Evolutionary conservation across 169 alveolate genomes (phyloP).

Genomic region (Perkinsus olseni): DNA sequence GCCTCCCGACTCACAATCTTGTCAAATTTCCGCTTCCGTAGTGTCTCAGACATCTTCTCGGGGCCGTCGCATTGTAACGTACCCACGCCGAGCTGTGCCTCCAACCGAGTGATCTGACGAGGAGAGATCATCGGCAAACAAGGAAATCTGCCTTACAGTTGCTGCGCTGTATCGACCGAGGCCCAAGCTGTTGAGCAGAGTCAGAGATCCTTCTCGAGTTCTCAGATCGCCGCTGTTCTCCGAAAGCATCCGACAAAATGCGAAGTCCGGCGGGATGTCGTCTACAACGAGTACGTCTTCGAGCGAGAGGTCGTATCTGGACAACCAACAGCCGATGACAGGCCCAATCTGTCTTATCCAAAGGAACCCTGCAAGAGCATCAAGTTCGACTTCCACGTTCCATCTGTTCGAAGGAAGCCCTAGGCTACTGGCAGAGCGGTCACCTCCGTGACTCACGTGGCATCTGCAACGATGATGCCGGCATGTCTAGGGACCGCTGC

Average conservation of each 20-base stretch:
- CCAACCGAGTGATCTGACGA: not conserved
- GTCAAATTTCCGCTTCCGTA: not conserved
- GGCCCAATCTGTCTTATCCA: too few relatives aligned
- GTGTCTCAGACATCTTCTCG: not conserved
- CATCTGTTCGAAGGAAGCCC: not conserved
- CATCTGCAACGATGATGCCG: not conserved
- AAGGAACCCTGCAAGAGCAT: too few relatives aligned
- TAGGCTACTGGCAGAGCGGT: not conserved
- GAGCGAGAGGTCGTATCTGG: not conserved
- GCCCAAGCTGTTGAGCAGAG: not conserved
- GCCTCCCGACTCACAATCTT: not conserved
- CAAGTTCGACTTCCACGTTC: too few relatives aligned
- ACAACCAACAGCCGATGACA: too few relatives aligned
- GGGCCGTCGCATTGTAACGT: not conserved
- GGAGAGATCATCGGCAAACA: not conserved
- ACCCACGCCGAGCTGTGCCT: not conserved
- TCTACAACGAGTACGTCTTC: not conserved
- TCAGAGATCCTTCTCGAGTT: not conserved
- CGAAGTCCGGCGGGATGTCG: not conserved
- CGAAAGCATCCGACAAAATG: not conserved
- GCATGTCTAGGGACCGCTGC: not conserved
- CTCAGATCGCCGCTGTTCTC: not conserved
- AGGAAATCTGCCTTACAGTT: not conserved
- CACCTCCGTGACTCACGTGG: not conserved
- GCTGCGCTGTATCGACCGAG: not conserved